phyloP scores from a whole-genome alignment of 2,329 filamentous ascomycete species.

The Lachnum nothofagi region DNA sequence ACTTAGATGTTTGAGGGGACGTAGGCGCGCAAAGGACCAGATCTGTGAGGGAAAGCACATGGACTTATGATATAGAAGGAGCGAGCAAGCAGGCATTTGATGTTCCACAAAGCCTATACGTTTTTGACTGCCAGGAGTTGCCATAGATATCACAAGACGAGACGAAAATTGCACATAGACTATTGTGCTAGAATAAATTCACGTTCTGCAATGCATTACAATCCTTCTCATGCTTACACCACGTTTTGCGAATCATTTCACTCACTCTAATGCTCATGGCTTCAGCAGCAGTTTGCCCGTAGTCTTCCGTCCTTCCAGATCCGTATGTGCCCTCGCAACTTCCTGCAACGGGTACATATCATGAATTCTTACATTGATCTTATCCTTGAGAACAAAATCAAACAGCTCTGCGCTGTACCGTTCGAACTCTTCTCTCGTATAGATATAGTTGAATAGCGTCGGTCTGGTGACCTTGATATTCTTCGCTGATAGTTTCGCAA shows the following conservation, averaged over 20 bases:
- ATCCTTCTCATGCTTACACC: background rate
- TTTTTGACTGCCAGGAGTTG: too few species aligned
- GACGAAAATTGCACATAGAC: background rate
- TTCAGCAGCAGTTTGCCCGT: slow-evolving; percentile 77
- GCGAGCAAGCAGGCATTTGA: too few species aligned
- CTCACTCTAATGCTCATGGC: slow-evolving; percentile 35
- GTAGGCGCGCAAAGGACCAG: too few species aligned
- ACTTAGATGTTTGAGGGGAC: background rate
- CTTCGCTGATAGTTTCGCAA: slow-evolving; percentile 59
- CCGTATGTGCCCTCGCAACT: slow-evolving; percentile 64
- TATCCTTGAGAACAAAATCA: slow-evolving; percentile 61
- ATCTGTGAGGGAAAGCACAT: too few species aligned
- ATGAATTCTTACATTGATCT: slow-evolving; percentile 69
- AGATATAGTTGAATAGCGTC: slow-evolving; percentile 64
- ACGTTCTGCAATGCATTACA: background rate
- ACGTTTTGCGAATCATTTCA: background rate
- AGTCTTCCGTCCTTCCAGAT: slow-evolving; percentile 77
- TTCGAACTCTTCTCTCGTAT: slow-evolving; percentile 65
- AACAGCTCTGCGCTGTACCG: slow-evolving; percentile 69
- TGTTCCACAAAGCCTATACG: too few species aligned
- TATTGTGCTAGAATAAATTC: background rate
- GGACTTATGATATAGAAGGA: too few species aligned
- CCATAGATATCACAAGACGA: too few species aligned
- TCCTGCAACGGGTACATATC: slow-evolving; percentile 72
- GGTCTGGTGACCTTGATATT: slow-evolving; percentile 74